Evolutionary conservation across 2,329 filamentous ascomycete genomes (phyloP).

Genomic region (Ophiocordyceps camponoti-floridani): DNA sequence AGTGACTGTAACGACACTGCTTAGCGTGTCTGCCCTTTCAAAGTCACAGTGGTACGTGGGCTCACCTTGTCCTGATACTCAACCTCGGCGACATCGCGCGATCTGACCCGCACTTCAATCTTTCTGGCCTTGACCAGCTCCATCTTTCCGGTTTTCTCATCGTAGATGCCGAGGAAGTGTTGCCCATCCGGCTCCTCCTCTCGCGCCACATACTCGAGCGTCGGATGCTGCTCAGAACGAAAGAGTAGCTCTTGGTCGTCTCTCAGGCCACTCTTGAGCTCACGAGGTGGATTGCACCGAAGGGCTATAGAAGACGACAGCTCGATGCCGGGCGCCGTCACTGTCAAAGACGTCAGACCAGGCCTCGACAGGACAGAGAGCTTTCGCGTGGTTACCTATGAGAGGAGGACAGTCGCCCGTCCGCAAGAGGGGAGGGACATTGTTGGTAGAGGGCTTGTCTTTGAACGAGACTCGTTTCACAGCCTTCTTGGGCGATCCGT

Average conservation of each 20-base stretch:
- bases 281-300: slow-evolving; percentile 27
- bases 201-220: slow-evolving; percentile 40
- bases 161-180: slow-evolving; percentile 48
- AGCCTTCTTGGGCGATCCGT: slow-evolving; percentile 23
- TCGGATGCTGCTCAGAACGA: slow-evolving; percentile 37
- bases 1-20: slow-evolving; percentile 24
- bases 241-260: slow-evolving; percentile 29
- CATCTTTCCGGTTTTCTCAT: slow-evolving; percentile 39
- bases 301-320: slow-evolving; percentile 21
- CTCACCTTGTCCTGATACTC: slow-evolving; percentile 12
- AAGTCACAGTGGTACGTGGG: not conserved
- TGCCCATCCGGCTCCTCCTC: slow-evolving; percentile 26
- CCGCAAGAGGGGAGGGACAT: slow-evolving; percentile 26
- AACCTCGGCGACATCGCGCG: slow-evolving; percentile 20
- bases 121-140: slow-evolving; percentile 46
- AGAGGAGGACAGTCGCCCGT: slow-evolving; percentile 31
- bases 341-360: slow-evolving; percentile 6
- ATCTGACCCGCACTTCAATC: slow-evolving; percentile 40
- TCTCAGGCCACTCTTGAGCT: slow-evolving; percentile 5
- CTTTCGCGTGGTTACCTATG: slow-evolving; percentile 23
- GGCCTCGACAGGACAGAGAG: not conserved
- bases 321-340: slow-evolving; percentile 17
- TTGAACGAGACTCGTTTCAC: slow-evolving; percentile 27
- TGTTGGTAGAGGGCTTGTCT: slow-evolving; percentile 19
- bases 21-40: no score